Conservation (phyloP, 345 rosid species). For the Bruguiera sexangula region DNA sequence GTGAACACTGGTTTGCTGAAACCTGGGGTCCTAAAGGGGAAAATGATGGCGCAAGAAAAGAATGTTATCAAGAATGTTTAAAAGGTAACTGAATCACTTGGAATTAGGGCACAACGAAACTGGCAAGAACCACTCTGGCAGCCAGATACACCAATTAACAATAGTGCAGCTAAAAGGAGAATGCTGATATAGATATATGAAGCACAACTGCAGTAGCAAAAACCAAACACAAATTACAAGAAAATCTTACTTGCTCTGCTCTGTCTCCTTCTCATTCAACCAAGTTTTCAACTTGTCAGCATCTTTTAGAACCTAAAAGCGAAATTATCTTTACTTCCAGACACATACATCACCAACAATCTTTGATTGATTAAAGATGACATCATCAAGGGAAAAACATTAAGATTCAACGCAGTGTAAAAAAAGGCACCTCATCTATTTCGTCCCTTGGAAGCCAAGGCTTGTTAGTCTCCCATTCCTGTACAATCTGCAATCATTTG, state of each 20-base stretch:
- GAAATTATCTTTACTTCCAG: neutral
- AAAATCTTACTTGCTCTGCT: slow-evolving; percentile 69
- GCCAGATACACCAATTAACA: no score
- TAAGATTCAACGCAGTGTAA: neutral
- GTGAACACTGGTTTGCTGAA: slow-evolving; percentile 62
- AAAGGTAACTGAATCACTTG: neutral
- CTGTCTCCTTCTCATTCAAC: slow-evolving; percentile 79
- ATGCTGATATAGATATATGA: neutral
- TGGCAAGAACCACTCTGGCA: neutral
- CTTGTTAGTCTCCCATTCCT: slow-evolving; percentile 69
- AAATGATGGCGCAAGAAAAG: neutral
- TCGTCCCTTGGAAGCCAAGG: slow-evolving; percentile 87
- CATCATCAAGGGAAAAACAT: neutral
- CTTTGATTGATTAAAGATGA: neutral
- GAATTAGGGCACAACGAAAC: neutral
- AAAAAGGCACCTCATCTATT: slow-evolving; percentile 57
- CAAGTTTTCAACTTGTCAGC: slow-evolving; percentile 66
- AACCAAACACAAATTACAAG: neutral
- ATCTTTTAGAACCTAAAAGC: slow-evolving; percentile 53
- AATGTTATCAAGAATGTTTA: neutral
- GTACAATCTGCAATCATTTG: slow-evolving; percentile 45
- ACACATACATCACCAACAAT: neutral
- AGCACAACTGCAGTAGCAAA: no score
- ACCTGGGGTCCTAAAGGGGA: slow-evolving; percentile 47
- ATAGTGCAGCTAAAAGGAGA: neutral